These are phyloP conservation scores for Didymella sp. DNA, from an alignment of 2,329 filamentous ascomycete genomes.

Conservation along the genomic window DNA sequence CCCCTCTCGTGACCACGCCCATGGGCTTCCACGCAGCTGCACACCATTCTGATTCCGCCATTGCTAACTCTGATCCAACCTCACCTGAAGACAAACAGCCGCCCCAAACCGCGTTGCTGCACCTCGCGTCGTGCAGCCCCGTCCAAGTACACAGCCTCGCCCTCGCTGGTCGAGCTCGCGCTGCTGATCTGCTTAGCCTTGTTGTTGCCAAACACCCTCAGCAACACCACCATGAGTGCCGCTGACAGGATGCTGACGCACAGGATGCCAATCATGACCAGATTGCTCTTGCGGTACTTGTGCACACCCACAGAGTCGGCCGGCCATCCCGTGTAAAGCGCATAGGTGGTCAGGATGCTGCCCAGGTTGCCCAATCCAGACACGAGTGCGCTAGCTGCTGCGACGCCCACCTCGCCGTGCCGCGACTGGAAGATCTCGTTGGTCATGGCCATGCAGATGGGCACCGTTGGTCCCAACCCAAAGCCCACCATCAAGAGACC, in stretches of 20 bases:
- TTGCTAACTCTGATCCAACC: too few relatives aligned
- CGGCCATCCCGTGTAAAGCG: constrained; percentile 86
- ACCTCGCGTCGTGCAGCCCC: constrained; percentile 52
- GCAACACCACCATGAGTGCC: constrained; percentile 69
- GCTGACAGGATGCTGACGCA: constrained; percentile 77
- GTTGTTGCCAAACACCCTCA: constrained; percentile 55
- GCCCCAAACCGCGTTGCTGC: constrained; percentile 51
- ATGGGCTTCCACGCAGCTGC: constrained; percentile 10
- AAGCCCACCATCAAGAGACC: constrained; percentile 91
- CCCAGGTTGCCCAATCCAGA: constrained; percentile 87
- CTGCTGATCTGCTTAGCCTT: constrained; percentile 48
- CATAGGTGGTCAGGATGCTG: constrained; percentile 86
- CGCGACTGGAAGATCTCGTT: constrained; percentile 88
- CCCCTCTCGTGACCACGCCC: constrained; percentile 15
- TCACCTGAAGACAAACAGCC: constrained; percentile 40
- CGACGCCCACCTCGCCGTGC: constrained; percentile 89
- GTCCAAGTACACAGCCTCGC: constrained; percentile 62
- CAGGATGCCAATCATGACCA: constrained; percentile 87
- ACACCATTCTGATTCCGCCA: constrained; percentile 3
- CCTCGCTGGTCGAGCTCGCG: constrained; percentile 47
- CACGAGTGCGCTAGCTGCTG: constrained; percentile 82
- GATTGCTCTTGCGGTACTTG: constrained; percentile 82
- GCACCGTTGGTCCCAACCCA: constrained; percentile 86
- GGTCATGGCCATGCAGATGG: constrained; percentile 94
- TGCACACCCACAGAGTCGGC: constrained; percentile 71